Evolutionary conservation across 1,284 basidiomycete species (phyloP).

Genomic region (Tylopilus sp.): DNA sequence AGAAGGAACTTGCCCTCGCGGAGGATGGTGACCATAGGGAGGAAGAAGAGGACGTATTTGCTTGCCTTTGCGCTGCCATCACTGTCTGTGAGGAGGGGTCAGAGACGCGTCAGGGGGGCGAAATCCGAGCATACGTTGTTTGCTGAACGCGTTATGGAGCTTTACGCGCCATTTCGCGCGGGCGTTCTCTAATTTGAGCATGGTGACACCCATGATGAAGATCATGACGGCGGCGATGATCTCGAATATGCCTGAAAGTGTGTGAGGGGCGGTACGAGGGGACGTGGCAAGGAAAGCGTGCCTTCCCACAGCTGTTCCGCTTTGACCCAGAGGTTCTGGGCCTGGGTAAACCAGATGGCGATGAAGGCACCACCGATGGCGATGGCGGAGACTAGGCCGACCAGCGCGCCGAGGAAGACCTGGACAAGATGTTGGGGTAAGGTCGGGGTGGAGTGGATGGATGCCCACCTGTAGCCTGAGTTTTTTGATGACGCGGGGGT

Average conservation of each 20-base stretch:
- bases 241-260: slow-evolving; percentile 62
- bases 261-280: neutral
- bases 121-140: slow-evolving; percentile 38
- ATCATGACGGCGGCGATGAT: slow-evolving; percentile 82
- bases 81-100: slow-evolving; percentile 25
- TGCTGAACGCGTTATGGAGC: slow-evolving; percentile 73
- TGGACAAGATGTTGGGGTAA: slow-evolving; percentile 28
- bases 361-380: slow-evolving; percentile 76
- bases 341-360: slow-evolving; percentile 77
- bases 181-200: slow-evolving; percentile 71
- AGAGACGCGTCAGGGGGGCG: neutral
- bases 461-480: slow-evolving; percentile 55
- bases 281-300: slow-evolving; percentile 5
- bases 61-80: slow-evolving; percentile 49
- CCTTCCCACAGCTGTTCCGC: slow-evolving; percentile 75
- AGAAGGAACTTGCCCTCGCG: slow-evolving; percentile 64
- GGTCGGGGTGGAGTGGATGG: neutral
- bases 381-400: slow-evolving; percentile 74
- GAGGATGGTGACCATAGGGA: slow-evolving; percentile 85
- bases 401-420: slow-evolving; percentile 74
- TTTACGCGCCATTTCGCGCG: slow-evolving; percentile 89
- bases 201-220: slow-evolving; percentile 72
- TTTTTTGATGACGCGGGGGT: slow-evolving; percentile 49
- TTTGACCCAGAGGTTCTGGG: slow-evolving; percentile 63
- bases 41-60: slow-evolving; percentile 81